phyloP scores from a whole-genome alignment of 352 stramenopile species.

The Phytophthora agathidicida region DNA sequence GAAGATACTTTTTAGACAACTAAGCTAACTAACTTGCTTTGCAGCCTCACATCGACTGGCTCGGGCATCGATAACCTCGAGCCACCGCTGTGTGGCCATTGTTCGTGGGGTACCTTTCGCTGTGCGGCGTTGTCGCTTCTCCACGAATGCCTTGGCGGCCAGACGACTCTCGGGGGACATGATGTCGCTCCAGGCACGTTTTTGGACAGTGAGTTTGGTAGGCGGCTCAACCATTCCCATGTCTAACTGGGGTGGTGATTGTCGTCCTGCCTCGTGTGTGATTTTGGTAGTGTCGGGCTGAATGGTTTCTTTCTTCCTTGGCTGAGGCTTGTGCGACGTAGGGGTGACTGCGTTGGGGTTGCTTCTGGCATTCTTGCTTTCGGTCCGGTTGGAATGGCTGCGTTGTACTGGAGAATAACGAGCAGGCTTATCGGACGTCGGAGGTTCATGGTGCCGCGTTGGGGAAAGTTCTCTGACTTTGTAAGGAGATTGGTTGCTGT shows the following conservation, averaged over 20 bases:
- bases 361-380: neutral
- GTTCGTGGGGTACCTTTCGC: slow-evolving; percentile 61
- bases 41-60: slow-evolving; percentile 9
- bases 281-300: neutral
- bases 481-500: slow-evolving; percentile 6
- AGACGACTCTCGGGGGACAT: slow-evolving; percentile 58
- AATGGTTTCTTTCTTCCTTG: slow-evolving; percentile 11
- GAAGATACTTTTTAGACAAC: slow-evolving; percentile 8
- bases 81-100: slow-evolving; percentile 68
- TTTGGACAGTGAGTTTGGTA: slow-evolving; percentile 1
- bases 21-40: slow-evolving; percentile 2
- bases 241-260: slow-evolving; percentile 20
- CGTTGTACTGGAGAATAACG: neutral
- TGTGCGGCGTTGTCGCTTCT: slow-evolving; percentile 60
- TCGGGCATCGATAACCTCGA: slow-evolving; percentile 53
- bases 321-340: slow-evolving; percentile 1
- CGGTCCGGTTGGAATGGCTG: slow-evolving; percentile 9
- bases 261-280: neutral
- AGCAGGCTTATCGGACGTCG: slow-evolving; percentile 5
- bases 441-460: slow-evolving; percentile 1
- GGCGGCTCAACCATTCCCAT: slow-evolving; percentile 34
- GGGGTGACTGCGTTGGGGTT: neutral
- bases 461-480: slow-evolving; percentile 12
- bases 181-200: slow-evolving; percentile 26
- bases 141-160: slow-evolving; percentile 68